Percentiles rank a stretch among this genome's conserved stretches.
These are phyloP conservation scores for Ormosia semicastrata DNA, from an alignment of 306 rosid species.

Conservation along the genomic window DNA sequence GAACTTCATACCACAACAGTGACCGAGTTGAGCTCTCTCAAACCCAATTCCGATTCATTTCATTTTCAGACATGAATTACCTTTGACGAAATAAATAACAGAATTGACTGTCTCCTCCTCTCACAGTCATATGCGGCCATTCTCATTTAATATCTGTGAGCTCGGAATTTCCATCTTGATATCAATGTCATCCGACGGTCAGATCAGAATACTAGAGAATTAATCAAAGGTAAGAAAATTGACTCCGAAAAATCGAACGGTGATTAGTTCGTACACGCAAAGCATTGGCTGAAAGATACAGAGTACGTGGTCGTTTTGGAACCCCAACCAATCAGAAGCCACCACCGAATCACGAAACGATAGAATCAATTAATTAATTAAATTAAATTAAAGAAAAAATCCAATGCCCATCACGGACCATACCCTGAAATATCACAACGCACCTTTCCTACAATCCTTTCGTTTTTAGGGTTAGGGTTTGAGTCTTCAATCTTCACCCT, in stretches of 20 bases:
- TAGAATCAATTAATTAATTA: not conserved
- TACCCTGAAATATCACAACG: not conserved
- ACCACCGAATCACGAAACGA: not conserved
- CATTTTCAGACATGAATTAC: not conserved
- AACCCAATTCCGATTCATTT: not conserved
- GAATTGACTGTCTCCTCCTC: not conserved
- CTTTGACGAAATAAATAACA: not conserved
- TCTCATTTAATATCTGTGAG: not conserved
- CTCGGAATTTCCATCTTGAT: not conserved
- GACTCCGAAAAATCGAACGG: not conserved
- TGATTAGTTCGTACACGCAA: not conserved
- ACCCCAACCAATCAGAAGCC: not conserved
- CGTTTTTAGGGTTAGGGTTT: slow-evolving; percentile 67
- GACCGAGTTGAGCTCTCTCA: not conserved
- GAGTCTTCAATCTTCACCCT: not conserved
- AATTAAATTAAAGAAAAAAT: not conserved
- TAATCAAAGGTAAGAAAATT: not conserved
- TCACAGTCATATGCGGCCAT: not conserved
- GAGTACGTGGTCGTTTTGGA: slow-evolving; percentile 1
- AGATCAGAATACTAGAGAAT: not conserved
- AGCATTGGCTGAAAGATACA: not conserved
- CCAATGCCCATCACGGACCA: not conserved
- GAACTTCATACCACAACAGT: slow-evolving; percentile 25
- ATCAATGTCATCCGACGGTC: not conserved
- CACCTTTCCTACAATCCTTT: not conserved